These are phyloP conservation scores for Suillus plorans DNA, from an alignment of 768 basidiomycete genomes.

Conservation along the genomic window DNA sequence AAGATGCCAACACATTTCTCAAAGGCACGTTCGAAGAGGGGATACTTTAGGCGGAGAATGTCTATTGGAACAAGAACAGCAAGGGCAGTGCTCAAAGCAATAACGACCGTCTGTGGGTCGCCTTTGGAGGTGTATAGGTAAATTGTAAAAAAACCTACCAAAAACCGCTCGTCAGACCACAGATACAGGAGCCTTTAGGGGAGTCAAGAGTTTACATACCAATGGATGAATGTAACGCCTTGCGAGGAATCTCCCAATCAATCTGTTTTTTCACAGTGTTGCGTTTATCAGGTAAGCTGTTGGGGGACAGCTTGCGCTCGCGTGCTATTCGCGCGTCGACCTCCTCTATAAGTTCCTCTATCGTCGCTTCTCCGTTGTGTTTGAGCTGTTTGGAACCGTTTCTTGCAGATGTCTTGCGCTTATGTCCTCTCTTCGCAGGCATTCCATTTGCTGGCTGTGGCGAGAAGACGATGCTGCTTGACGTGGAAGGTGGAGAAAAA, in stretches of 20 bases:
- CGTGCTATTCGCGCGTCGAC: conserved; percentile 18
- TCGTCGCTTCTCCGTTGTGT: conserved; percentile 13
- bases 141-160: conserved; percentile 61
- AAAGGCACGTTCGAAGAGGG: conserved; percentile 65
- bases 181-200: conserved; percentile 3
- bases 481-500: conserved; percentile 27
- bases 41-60: conserved; percentile 65
- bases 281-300: conserved; percentile 11
- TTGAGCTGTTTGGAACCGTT: conserved; percentile 24
- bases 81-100: conserved; percentile 64
- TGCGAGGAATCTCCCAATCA: conserved; percentile 91
- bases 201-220: conserved; percentile 41
- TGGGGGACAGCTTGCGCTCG: conserved; percentile 19
- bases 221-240: conserved; percentile 84
- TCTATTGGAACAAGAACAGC: conserved; percentile 73
- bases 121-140: conserved; percentile 54
- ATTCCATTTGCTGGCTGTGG: conserved; percentile 30
- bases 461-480: conserved; percentile 13
- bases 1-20: conserved; percentile 75
- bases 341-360: conserved; percentile 26
- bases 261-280: conserved; percentile 38
- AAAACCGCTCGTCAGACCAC: conserved; percentile 7
- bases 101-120: conserved; percentile 51
- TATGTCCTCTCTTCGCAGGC: conserved; percentile 36
- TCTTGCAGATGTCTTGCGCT: conserved; percentile 22